Evolutionary conservation across 2,329 filamentous ascomycete genomes (phyloP).

Genomic region (Nothopassalora personata): DNA sequence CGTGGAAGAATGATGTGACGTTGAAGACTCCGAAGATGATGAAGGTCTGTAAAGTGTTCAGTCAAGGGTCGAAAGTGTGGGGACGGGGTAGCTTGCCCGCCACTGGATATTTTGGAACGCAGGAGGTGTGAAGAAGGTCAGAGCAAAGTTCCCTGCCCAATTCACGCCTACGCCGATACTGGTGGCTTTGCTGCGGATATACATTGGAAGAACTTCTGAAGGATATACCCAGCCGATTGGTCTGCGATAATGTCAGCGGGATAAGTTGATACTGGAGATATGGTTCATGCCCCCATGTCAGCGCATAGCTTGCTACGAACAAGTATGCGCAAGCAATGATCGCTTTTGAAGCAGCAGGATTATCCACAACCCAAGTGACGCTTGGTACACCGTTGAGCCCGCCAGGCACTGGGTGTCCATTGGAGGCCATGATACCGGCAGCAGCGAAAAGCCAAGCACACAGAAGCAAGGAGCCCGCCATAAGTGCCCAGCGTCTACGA

Average conservation of each 20-base stretch:
- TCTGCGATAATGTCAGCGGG: background rate
- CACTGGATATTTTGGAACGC: constrained; percentile 11
- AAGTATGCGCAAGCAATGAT: constrained; percentile 11
- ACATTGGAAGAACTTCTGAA: constrained; percentile 8
- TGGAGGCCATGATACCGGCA: constrained; percentile 7
- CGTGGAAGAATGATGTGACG: constrained; percentile 6
- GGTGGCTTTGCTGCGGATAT: constrained; percentile 9
- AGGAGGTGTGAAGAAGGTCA: constrained; percentile 11
- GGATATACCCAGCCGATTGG: constrained; percentile 12
- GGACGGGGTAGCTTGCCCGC: background rate
- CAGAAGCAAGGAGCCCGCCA: constrained; percentile 5
- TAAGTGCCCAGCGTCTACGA: constrained; percentile 6
- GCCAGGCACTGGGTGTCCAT: constrained; percentile 9
- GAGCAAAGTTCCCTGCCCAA: constrained; percentile 10
- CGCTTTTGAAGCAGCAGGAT: constrained; percentile 4
- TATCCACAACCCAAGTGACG: constrained; percentile 11
- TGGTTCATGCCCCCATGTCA: constrained; percentile 6
- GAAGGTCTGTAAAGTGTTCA: constrained; percentile 3
- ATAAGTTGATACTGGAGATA: background rate
- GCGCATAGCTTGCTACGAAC: constrained; percentile 7
- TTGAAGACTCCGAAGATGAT: constrained; percentile 14
- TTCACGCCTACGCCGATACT: constrained; percentile 8
- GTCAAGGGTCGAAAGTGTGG: background rate
- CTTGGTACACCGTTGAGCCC: constrained; percentile 8
- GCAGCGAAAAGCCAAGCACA: constrained; percentile 8